phyloP scores from a whole-genome alignment of 805 yeast genomes.

The Cyberlindnera maritima region DNA sequence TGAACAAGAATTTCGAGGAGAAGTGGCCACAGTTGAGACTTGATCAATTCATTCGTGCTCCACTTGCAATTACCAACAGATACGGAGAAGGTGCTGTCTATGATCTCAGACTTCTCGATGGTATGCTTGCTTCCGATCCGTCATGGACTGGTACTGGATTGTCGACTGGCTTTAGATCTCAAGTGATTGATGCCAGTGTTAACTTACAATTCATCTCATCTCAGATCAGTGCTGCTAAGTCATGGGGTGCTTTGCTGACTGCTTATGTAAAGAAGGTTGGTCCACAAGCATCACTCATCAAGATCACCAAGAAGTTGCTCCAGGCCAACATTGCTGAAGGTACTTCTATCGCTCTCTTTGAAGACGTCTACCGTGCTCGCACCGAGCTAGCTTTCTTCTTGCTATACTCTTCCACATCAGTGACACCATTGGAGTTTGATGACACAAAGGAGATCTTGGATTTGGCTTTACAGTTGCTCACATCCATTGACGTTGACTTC shows the following conservation, averaged over 20 bases:
- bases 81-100: constrained; percentile 56
- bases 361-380: constrained; percentile 55
- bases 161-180: constrained; percentile 39
- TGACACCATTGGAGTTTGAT: constrained; percentile 15
- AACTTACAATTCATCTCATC: constrained; percentile 62
- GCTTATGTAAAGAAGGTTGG: constrained; percentile 51
- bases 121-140: constrained; percentile 43
- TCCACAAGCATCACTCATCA: constrained; percentile 32
- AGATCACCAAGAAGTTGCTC: constrained; percentile 48
- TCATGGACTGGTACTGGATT: constrained; percentile 39
- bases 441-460: constrained; percentile 23
- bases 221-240: constrained; percentile 66
- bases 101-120: constrained; percentile 61
- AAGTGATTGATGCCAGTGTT: constrained; percentile 55
- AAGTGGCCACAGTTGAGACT: constrained; percentile 48
- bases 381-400: constrained; percentile 61
- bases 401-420: constrained; percentile 16
- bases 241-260: constrained; percentile 76
- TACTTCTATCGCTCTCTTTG: constrained; percentile 43
- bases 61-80: constrained; percentile 42
- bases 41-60: constrained; percentile 49
- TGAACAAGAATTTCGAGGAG: constrained; percentile 43
- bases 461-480: constrained; percentile 42
- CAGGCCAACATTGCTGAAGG: constrained; percentile 51
- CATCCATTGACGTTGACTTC: constrained; percentile 49